These are phyloP conservation scores for Erythrobasidium yunnanense DNA, from an alignment of 768 basidiomycete species.

Conservation along the genomic window DNA sequence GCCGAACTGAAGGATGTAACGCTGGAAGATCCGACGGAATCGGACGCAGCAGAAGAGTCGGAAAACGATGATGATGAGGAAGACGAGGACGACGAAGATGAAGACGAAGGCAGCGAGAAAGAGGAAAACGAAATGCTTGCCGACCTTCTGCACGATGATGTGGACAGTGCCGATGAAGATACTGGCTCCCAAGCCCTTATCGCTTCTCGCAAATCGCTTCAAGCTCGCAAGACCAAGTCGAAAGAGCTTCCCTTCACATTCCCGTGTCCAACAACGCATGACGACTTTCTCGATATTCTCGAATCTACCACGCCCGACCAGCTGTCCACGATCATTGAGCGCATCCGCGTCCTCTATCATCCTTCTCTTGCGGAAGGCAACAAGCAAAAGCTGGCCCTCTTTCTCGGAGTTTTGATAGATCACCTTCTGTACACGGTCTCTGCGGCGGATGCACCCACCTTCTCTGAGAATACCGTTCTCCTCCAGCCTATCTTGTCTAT, in stretches of 20 bases:
- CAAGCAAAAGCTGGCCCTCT: constrained; percentile 80
- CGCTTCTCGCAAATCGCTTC: neutral
- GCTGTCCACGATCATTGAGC: constrained; percentile 67
- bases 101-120: constrained; percentile 37
- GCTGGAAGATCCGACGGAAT: neutral
- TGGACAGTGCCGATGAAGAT: constrained; percentile 39
- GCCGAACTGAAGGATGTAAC: neutral
- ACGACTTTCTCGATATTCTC: constrained; percentile 77
- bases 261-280: constrained; percentile 71
- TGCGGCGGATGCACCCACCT: constrained; percentile 51
- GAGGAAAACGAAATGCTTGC: constrained; percentile 44
- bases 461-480: constrained; percentile 54
- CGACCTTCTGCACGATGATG: constrained; percentile 41
- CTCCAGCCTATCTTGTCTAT: constrained; percentile 69
- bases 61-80: constrained; percentile 31
- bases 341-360: constrained; percentile 81
- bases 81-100: constrained; percentile 28
- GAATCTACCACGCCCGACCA: constrained; percentile 55
- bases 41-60: constrained; percentile 25
- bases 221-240: constrained; percentile 28
- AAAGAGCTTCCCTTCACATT: constrained; percentile 72
- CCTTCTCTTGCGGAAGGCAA: constrained; percentile 84
- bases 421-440: constrained; percentile 68
- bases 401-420: constrained; percentile 72
- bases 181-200: constrained; percentile 30